phyloP scores from a whole-genome alignment of 768 basidiomycete genomes.

The Pulveroboletus sp. region DNA sequence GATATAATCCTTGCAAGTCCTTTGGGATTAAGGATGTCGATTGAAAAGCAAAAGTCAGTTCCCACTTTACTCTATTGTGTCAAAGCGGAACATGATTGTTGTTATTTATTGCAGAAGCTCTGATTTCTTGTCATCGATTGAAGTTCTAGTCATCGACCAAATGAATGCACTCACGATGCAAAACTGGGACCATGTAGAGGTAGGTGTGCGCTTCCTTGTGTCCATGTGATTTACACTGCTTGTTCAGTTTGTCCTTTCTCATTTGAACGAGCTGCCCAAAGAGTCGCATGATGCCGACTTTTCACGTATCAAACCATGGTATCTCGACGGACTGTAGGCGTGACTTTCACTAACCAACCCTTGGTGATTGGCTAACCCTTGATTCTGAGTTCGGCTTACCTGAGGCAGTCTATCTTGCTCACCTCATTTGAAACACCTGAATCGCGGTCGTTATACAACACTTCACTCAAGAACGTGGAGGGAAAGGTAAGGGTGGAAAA shows the following conservation, averaged over 20 bases:
- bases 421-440: slow-evolving; percentile 90
- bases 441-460: slow-evolving; percentile 73
- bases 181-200: slow-evolving; percentile 98
- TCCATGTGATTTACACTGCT: not conserved
- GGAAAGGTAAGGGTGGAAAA: slow-evolving; percentile 76
- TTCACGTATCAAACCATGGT: slow-evolving; percentile 97
- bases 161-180: slow-evolving; percentile 94
- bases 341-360: slow-evolving; percentile 40
- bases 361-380: not conserved
- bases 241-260: slow-evolving; percentile 73
- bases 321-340: slow-evolving; percentile 87
- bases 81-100: not conserved
- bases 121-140: slow-evolving; percentile 92
- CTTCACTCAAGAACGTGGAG: slow-evolving; percentile 72
- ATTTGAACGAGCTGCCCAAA: slow-evolving; percentile 86
- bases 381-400: slow-evolving; percentile 61
- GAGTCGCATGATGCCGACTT: slow-evolving; percentile 94
- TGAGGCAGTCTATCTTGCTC: slow-evolving; percentile 87
- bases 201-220: slow-evolving; percentile 29
- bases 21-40: slow-evolving; percentile 81
- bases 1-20: slow-evolving; percentile 95
- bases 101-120: slow-evolving; percentile 50
- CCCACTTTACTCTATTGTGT: not conserved
- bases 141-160: slow-evolving; percentile 87
- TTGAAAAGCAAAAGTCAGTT: slow-evolving; percentile 89